A percentile compares a stretch with the other conserved stretches of the same genome.
Conservation (phyloP, 108 stramenopile species). For the Skeletonema marinoi region DNA sequence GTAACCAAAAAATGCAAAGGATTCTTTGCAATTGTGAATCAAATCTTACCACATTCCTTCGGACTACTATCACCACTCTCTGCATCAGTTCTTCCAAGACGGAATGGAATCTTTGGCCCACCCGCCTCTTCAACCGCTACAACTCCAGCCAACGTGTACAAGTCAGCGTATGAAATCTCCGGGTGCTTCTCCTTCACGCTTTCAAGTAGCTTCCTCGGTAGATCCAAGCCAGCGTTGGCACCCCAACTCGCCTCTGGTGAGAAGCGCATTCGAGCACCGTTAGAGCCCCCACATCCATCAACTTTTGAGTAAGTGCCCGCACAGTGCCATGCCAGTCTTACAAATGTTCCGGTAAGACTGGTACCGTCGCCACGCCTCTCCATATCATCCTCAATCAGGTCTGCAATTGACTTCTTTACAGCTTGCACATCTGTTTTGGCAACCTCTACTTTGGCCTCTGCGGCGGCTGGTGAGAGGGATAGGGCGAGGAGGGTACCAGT, state of each 20-base stretch:
- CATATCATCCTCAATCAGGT: constrained; percentile 74
- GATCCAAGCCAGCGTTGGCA: constrained; percentile 91
- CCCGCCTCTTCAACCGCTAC: constrained; percentile 64
- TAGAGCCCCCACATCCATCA: constrained; percentile 88
- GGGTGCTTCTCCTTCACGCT: constrained; percentile 86
- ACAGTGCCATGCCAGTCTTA: constrained; percentile 95
- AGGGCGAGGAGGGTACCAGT: constrained; percentile 41
- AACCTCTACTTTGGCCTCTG: constrained; percentile 25
- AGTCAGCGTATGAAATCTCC: constrained; percentile 89
- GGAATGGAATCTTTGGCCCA: constrained; percentile 81
- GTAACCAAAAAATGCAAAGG: too few species aligned
- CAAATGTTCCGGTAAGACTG: constrained; percentile 72
- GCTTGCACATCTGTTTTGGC: constrained; percentile 60
- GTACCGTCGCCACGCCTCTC: constrained; percentile 85
- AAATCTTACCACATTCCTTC: constrained; percentile 55
- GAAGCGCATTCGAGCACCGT: constrained; percentile 96
- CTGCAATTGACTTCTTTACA: constrained; percentile 70
- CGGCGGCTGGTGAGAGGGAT: constrained; percentile 19
- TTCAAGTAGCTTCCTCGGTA: constrained; percentile 76
- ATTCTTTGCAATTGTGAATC: too few species aligned
- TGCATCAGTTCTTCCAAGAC: constrained; percentile 72
- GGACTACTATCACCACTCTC: constrained; percentile 67
- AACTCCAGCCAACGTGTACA: constrained; percentile 92
- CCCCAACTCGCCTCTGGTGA: constrained; percentile 85
- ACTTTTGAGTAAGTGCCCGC: constrained; percentile 85